Percentiles rank a stretch among this genome's conserved stretches.
Evolutionary conservation across 2,329 filamentous ascomycete species (phyloP).

Genomic region (Trichoderma arundinaceum): DNA sequence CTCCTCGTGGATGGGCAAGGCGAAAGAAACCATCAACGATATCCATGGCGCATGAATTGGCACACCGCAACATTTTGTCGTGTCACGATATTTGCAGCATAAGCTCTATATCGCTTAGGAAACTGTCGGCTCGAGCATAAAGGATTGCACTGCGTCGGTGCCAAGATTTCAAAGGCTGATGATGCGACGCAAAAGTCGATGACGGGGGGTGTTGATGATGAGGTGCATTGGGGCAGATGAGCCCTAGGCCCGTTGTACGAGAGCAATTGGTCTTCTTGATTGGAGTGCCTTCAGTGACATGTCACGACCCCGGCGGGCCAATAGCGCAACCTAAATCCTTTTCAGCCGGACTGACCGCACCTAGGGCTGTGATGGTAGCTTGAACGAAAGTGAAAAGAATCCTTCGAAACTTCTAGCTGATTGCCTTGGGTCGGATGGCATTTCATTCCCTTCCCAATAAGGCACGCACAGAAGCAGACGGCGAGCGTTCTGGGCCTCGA

Average conservation of each 20-base stretch:
- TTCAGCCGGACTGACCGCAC: not conserved
- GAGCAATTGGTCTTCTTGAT: not conserved
- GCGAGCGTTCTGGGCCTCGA: not conserved
- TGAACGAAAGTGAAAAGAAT: not conserved
- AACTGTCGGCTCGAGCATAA: not conserved
- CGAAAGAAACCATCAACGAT: not conserved
- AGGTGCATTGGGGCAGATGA: not conserved
- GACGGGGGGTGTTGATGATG: not conserved
- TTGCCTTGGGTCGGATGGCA: not conserved
- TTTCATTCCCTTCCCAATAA: not conserved
- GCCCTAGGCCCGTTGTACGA: too few relatives aligned
- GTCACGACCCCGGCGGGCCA: not conserved
- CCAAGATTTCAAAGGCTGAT: slow-evolving; percentile 4
- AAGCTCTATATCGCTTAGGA: slow-evolving; percentile 5
- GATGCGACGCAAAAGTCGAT: not conserved
- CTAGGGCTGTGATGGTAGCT: not conserved
- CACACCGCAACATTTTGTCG: not conserved
- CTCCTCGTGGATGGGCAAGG: not conserved
- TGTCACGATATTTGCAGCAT: slow-evolving; percentile 4
- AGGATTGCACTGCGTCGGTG: not conserved
- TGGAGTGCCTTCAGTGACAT: not conserved
- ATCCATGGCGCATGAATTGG: not conserved
- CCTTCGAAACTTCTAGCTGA: not conserved
- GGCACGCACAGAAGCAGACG: not conserved
- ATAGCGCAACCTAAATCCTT: not conserved